phyloP scores from a whole-genome alignment of 345 rosid genomes.

The Populus alba region DNA sequence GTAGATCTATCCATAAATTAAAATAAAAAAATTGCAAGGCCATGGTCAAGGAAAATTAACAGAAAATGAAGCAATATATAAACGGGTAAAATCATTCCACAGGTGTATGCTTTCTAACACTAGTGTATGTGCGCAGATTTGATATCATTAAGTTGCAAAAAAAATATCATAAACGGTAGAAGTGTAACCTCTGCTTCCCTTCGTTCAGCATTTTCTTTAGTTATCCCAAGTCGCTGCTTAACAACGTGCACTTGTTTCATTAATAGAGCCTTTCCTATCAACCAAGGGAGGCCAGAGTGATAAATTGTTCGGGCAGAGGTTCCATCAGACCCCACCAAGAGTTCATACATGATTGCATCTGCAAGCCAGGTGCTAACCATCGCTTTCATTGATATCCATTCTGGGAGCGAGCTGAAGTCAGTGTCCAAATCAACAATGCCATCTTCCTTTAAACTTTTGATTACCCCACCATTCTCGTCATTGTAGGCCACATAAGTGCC shows the following conservation, averaged over 20 bases:
- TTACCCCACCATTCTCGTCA: conserved; percentile 82
- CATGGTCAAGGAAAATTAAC: neutral
- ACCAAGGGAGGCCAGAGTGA: conserved; percentile 80
- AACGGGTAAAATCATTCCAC: neutral
- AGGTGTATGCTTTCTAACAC: neutral
- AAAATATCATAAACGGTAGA: conserved; percentile 10
- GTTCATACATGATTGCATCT: conserved; percentile 76
- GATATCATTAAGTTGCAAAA: neutral
- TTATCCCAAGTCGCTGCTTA: conserved; percentile 74
- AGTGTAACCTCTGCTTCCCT: conserved; percentile 68
- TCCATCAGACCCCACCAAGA: conserved; percentile 83
- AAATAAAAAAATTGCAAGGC: neutral
- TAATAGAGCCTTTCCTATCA: conserved; percentile 63
- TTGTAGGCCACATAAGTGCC: conserved; percentile 80
- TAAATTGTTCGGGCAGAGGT: conserved; percentile 55
- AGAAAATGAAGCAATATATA: neutral
- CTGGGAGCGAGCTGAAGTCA: conserved; percentile 55
- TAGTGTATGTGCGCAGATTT: neutral
- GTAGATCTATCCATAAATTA: conserved; percentile 57
- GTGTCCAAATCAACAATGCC: conserved; percentile 71
- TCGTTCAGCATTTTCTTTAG: conserved; percentile 58
- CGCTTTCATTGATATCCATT: conserved; percentile 74
- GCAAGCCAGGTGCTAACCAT: conserved; percentile 83
- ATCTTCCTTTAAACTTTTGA: conserved; percentile 61
- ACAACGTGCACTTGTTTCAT: conserved; percentile 51